Base-by-base conservation (phyloP, 2,329 filamentous ascomycete species). In the Dothideomycetes sp. region DNA sequence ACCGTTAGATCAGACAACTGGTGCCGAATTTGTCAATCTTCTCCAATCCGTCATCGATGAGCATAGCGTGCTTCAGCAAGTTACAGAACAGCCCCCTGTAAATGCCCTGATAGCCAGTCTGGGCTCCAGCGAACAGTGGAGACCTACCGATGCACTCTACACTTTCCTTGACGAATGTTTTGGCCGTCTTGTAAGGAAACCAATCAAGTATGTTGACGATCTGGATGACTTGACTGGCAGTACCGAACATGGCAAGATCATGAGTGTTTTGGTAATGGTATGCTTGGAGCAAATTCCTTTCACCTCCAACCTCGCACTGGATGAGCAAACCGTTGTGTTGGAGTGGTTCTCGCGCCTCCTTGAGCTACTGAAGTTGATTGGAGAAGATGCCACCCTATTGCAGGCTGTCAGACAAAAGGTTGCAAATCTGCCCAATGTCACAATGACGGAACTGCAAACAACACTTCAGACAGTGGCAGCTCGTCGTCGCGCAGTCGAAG, bases 91-190 rank as follows among this genome's bases (percentile, higher is more conserved):
- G 10, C 55, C 62, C 23, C 55, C 63, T 16, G 49, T 69, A 1
- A 64, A 68, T 45, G 64, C 47, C 56, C 68, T 54, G 57, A 70
- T 54, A 48, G 80, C 53, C 46, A 70, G 49, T 63, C 68, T 51
- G 52, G 41, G 45, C 5, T 15, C 45, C 1, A 20, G 48, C 8
- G 32, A 36, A 7, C 9, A 22, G 5, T 45, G 46, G 46, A 44
- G 36, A 18, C 25, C 43, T 3, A 39, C n/a, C 3, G 35, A 38
- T 9, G 40, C 42, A 0, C 55, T 87, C 1, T 82, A 83, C 63
- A 59, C 67, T 1, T 93, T 91, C 54, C 59, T 95, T 18, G 88
- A 95, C 54, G 87, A 93, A 47, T 93, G 85, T 58, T 69, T 84
- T 38, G 77, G 76, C 20, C 76, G 88, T 17, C 84, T 84, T 50